These are phyloP conservation scores for Acorus calamus DNA, from an alignment of 106 monocot genomes.

Conservation along the genomic window DNA sequence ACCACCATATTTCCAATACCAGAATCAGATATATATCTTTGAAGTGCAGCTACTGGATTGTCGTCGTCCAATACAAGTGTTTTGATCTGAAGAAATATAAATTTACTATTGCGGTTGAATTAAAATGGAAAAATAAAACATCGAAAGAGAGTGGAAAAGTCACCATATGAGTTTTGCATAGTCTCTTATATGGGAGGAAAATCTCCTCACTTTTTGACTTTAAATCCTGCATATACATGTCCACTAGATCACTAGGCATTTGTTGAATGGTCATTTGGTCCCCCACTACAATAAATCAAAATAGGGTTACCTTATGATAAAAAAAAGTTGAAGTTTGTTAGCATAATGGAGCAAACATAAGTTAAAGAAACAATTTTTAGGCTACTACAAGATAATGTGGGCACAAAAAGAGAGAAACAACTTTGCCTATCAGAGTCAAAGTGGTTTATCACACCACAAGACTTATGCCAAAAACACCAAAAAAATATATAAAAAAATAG, in stretches of 20 bases:
- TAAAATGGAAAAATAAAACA: neutral
- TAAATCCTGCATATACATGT: conserved; percentile 34
- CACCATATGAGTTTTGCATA: conserved; percentile 18
- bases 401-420: no score
- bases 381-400: no score
- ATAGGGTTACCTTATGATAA: neutral
- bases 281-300: conserved; percentile 20
- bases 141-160: neutral
- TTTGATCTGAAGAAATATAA: conserved; percentile 24
- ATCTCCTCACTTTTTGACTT: conserved; percentile 18
- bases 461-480: no score
- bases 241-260: conserved; percentile 33
- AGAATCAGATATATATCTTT: conserved; percentile 25
- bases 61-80: conserved; percentile 41
- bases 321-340: no score
- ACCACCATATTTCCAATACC: conserved; percentile 38
- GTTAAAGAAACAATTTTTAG: no score
- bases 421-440: no score
- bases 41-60: conserved; percentile 17
- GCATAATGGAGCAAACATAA: no score
- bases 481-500: no score
- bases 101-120: neutral
- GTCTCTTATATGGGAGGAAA: conserved; percentile 13
- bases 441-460: no score
- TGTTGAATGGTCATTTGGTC: conserved; percentile 16